Base-by-base conservation (phyloP, 176 grass and related monocot species). In the Avena sativa region DNA sequence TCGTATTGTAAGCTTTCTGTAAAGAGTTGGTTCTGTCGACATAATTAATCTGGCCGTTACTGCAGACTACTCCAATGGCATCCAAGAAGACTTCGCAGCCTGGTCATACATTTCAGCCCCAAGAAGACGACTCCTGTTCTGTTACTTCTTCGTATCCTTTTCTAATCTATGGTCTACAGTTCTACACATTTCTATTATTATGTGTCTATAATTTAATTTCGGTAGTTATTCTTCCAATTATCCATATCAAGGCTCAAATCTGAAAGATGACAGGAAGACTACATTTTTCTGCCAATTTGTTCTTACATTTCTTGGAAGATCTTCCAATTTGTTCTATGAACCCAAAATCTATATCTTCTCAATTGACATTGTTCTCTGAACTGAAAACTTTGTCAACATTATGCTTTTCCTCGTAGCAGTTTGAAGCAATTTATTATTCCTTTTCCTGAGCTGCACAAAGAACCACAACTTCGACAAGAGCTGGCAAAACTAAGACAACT, bases 141-240 rank as follows among this genome's bases (percentile, higher is more conserved):
- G 84, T 91, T 71, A 77, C 93, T 87, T 92, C 93, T 60, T 95
- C 91, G 91, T 93, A 95, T 95, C 88, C 93, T 91, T 91, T 83
- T 83, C 38, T 89, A 59, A 78, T 71, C 52, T 56, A 56, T 34
- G 9, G 28, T 36, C 48, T 76, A 76, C 73, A 53, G 3, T 36
- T 78, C 36, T 59, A 21, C 72, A 48, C 61, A 51, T 36, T 59
- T 76, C 51, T 57, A 26, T 38, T 32, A 12, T 46, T 85, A 69
- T 81, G 57, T 61, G n/a, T 70, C 68, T 81, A 49, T 59, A 76
- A 11, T 76, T 81, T 69, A 8, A 30, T 14, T 52, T 81, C 15
- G 6, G 56, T 13, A 64, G 15, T 44, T 52, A 0, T 53, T 11
- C 65, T 71, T 90, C 19, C 0, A 53, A 46, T 17, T 40, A 61